Evolutionary conservation across 345 rosid genomes (phyloP), one percentile per base, ranked within the genome.

Genomic region (Carallia pectinifolia): DNA sequence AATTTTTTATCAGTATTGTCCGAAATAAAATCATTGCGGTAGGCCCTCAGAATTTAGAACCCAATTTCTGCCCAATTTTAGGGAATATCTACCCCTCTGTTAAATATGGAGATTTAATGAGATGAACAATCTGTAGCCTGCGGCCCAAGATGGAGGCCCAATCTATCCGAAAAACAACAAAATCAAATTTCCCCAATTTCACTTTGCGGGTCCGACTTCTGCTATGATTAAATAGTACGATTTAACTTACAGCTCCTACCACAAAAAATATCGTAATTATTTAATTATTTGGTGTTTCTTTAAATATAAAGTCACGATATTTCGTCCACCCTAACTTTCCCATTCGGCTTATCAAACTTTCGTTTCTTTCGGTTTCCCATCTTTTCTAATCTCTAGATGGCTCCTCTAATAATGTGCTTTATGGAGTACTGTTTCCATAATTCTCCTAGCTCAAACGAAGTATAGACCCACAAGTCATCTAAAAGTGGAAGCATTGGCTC

Each of bases 131-230:
- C 48, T 18, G 44, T 50, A 15, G 48, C 12, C 18, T 36, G 38
- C 59, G 68, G 71, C 71, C 61, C 55, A 61, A 31, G 61, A 15
- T 6, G 6, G 5, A 62, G 50, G 61, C 58, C 62, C 65, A 29
- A 44, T 18, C n/a, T 50, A 16, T 50, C 61, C 30, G 18, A 36
- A 3, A 29, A 58, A 16, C 53, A 15, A 38, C 52, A 62, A 70
- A 70, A 27, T 16, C 31, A 16, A 12, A 1, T 6, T 34, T 34
- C 15, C 5, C 38, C 19, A 12, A 34, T 17, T 17, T 29, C 17
- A 7, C 36, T 23, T 23, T 0, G 23, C 23, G 23, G 23, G 23
- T 23, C 23, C 23, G 23, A 23, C 23, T 23, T 23, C 23, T 23
- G 23, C 0, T 23, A 23, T 23, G 23, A 23, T 23, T 23, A 23